Conservation (phyloP, 495 filamentous ascomycete genomes). For the Apiosordaria backusii region DNA sequence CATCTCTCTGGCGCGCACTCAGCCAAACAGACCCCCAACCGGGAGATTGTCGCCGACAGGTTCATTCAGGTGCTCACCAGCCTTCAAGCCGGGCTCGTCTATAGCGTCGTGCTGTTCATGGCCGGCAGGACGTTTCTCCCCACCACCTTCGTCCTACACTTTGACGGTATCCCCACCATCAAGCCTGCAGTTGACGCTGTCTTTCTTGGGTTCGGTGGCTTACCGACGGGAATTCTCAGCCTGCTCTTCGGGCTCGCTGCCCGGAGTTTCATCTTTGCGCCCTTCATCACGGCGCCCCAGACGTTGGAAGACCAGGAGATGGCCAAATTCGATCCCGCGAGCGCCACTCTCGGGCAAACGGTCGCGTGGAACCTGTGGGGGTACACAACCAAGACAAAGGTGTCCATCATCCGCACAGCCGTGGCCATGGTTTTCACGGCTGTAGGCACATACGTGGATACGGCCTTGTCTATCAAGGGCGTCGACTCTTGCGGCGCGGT, state of each 20-base stretch:
- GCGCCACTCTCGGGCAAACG: slow-evolving; percentile 56
- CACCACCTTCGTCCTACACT: slow-evolving; percentile 62
- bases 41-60: slow-evolving; percentile 64
- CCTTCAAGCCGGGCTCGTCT: slow-evolving; percentile 62
- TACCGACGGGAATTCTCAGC: slow-evolving; percentile 31
- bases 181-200: slow-evolving; percentile 54
- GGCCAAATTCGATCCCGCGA: slow-evolving; percentile 50
- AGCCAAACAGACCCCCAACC: slow-evolving; percentile 50
- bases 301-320: slow-evolving; percentile 35
- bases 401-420: slow-evolving; percentile 60
- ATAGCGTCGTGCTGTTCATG: slow-evolving; percentile 60
- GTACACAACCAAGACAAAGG: slow-evolving; percentile 59
- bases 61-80: slow-evolving; percentile 60
- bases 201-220: slow-evolving; percentile 54
- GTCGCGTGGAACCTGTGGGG: slow-evolving; percentile 59
- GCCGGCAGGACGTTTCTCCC: slow-evolving; percentile 66
- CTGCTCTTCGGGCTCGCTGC: slow-evolving; percentile 61
- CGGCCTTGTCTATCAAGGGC: slow-evolving; percentile 59
- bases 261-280: slow-evolving; percentile 71
- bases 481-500: slow-evolving; percentile 63
- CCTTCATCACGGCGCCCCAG: slow-evolving; percentile 50
- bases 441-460: slow-evolving; percentile 62
- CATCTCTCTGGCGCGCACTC: slow-evolving; percentile 58
- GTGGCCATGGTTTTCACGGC: slow-evolving; percentile 54
- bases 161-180: slow-evolving; percentile 63